These are phyloP conservation scores for Trebouxia sp. DNA, from an alignment of 139 green algal species.

Conservation along the genomic window DNA sequence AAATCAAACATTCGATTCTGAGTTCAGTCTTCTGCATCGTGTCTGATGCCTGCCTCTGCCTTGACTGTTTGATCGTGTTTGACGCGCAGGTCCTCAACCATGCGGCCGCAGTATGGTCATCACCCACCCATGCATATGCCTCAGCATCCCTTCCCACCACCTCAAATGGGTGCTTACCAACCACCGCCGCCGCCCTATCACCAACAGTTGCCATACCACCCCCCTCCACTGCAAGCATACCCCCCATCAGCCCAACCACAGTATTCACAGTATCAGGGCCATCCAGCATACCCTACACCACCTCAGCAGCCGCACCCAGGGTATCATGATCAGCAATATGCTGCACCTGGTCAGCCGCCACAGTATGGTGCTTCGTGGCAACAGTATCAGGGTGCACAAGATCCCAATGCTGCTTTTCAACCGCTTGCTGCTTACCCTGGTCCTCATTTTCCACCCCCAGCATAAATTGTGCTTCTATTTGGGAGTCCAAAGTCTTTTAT, in stretches of 20 bases:
- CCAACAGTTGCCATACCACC: background rate
- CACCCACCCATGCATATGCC: background rate
- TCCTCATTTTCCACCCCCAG: background rate
- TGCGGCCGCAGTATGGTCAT: conserved; percentile 8
- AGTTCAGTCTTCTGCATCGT: too few relatives aligned
- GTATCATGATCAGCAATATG: background rate
- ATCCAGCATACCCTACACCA: background rate
- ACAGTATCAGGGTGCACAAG: conserved; percentile 12
- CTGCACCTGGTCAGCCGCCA: background rate
- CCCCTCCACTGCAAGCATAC: background rate
- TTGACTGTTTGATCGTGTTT: too few relatives aligned
- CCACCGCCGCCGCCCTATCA: background rate
- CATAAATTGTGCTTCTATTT: background rate
- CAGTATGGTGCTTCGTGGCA: conserved; percentile 16
- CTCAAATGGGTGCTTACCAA: background rate
- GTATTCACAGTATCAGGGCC: background rate
- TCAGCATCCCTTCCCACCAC: background rate
- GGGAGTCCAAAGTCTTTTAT: too few relatives aligned
- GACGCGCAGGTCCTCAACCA: background rate
- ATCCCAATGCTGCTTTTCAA: background rate
- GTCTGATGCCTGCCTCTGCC: too few relatives aligned
- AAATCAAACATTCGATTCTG: too few relatives aligned
- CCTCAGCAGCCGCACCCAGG: background rate
- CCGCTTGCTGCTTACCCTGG: background rate
- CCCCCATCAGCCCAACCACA: background rate